Evolutionary conservation across 768 basidiomycete species (phyloP).

Genomic region (Multifurca ochricompacta): DNA sequence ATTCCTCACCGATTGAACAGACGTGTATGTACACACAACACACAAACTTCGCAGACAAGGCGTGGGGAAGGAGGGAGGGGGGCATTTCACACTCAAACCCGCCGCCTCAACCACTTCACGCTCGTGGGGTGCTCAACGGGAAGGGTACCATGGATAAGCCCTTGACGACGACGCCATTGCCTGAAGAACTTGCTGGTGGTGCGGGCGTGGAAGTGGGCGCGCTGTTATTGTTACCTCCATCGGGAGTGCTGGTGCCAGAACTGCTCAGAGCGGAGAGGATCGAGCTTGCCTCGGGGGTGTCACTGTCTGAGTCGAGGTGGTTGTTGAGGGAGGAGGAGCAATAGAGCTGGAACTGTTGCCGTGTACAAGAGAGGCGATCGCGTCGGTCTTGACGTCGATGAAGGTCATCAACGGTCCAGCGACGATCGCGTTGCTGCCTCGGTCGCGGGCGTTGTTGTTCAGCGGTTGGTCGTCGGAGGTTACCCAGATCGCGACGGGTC

Average conservation of each 20-base stretch:
- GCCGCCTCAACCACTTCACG: background rate
- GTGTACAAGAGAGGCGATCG: constrained; percentile 41
- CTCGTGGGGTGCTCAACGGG: background rate
- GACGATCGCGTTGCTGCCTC: constrained; percentile 45
- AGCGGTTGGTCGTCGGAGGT: constrained; percentile 58
- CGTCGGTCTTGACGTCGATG: constrained; percentile 52
- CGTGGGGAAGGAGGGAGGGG: no score
- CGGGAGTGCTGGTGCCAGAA: constrained; percentile 23
- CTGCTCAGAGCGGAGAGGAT: constrained; percentile 22
- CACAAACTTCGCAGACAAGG: background rate
- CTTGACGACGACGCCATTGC: constrained; percentile 38
- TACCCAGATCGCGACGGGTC: constrained; percentile 67
- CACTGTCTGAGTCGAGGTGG: constrained; percentile 19
- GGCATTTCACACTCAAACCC: background rate
- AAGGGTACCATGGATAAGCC: constrained; percentile 35
- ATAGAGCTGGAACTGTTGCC: constrained; percentile 8
- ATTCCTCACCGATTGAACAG: background rate
- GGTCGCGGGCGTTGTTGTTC: constrained; percentile 50
- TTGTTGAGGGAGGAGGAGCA: background rate
- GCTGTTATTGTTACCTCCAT: no score
- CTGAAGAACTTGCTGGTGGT: constrained; percentile 16
- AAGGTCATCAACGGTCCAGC: constrained; percentile 68
- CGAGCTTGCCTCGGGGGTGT: constrained; percentile 23
- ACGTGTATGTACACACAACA: background rate
- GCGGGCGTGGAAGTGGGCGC: no score